Conservation (phyloP, 352 stramenopile species). For the Globisporangium takayamanum region DNA sequence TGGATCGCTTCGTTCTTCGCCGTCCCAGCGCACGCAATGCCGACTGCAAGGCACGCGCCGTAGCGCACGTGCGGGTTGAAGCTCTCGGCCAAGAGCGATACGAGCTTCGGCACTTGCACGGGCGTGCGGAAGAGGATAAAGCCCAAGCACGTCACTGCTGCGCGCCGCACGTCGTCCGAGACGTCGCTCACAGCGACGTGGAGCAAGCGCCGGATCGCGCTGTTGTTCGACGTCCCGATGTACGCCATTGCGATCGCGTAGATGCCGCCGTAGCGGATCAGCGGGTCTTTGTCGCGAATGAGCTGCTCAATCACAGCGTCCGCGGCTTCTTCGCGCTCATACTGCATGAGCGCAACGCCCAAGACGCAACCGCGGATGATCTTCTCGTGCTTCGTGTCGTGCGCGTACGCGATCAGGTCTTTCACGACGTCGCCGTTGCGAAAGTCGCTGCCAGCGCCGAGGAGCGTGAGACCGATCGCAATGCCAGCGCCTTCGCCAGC, state of each 20-base stretch:
- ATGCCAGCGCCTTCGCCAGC: conserved; percentile 96
- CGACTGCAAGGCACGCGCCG: conserved; percentile 97
- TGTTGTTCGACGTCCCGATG: conserved; percentile 96
- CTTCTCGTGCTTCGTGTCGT: conserved; percentile 99
- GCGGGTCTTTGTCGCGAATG: conserved; percentile 94
- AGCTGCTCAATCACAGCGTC: conserved; percentile 97
- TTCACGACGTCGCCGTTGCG: conserved; percentile 81
- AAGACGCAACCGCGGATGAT: conserved; percentile 98
- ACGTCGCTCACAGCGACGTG: conserved; percentile 99
- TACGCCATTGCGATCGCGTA: conserved; percentile 98
- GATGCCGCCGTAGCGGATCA: conserved; percentile 98
- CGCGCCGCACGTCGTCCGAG: conserved; percentile 97
- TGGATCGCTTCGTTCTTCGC: conserved; percentile 96
- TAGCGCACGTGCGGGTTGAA: conserved; percentile 99
- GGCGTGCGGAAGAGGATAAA: conserved; percentile 98
- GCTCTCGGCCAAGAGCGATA: conserved; percentile 95
- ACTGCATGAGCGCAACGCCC: conserved; percentile 98
- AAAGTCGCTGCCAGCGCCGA: conserved; percentile 90
- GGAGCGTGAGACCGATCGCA: conserved; percentile 96
- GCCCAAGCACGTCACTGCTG: conserved; percentile 94
- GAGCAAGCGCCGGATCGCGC: conserved; percentile 93
- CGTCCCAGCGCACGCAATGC: conserved; percentile 96
- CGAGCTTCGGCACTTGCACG: conserved; percentile 89
- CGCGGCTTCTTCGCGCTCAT: conserved; percentile 94
- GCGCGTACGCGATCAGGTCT: conserved; percentile 96